These are phyloP conservation scores for Vaccinium darrowii DNA, from an alignment of 148 eudicot species.

Conservation along the genomic window DNA sequence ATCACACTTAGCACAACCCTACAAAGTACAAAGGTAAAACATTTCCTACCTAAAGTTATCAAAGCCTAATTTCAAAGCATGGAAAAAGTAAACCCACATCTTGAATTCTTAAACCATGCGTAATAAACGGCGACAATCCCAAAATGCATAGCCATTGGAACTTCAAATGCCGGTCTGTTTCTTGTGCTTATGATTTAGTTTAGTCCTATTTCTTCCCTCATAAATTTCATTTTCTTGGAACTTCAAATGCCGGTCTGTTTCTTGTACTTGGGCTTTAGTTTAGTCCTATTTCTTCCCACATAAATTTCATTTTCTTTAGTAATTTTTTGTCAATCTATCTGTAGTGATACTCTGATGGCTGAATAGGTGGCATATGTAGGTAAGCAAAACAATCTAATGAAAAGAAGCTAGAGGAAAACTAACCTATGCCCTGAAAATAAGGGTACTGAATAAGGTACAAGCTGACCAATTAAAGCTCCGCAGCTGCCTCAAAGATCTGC, in stretches of 20 bases:
- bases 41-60: neutral
- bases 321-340: neutral
- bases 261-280: neutral
- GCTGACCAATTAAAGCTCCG: constrained; percentile 15
- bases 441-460: neutral
- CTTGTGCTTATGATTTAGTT: neutral
- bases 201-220: neutral
- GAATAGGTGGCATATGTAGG: neutral
- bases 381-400: neutral
- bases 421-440: constrained; percentile 15
- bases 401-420: neutral
- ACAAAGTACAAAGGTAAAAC: neutral
- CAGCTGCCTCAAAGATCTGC: constrained; percentile 27
- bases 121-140: neutral
- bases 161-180: neutral
- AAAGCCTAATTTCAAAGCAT: neutral
- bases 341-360: neutral
- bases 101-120: neutral
- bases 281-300: neutral
- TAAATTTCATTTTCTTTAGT: neutral
- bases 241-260: neutral
- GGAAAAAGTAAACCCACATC: neutral
- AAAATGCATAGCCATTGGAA: neutral
- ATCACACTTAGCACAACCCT: constrained; percentile 7
- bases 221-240: neutral